Conservation (phyloP, 1,139 yeast species). For the Lodderomyces elongisporus region DNA sequence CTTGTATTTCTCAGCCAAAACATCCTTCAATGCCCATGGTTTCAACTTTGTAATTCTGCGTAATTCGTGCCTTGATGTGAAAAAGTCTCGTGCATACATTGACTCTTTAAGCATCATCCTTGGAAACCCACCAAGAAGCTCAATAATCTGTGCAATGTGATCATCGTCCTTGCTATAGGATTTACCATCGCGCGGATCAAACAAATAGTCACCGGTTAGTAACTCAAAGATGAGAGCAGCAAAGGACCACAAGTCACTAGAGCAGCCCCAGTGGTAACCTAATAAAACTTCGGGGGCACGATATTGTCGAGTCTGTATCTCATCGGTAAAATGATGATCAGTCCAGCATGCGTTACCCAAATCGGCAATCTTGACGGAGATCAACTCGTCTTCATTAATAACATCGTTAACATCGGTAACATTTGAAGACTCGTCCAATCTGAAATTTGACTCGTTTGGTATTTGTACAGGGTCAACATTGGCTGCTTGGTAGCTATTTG, state of each 20-base stretch:
- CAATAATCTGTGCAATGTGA: constrained; percentile 47
- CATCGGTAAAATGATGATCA: constrained; percentile 47
- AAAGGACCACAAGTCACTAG: constrained; percentile 47
- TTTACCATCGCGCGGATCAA: constrained; percentile 46
- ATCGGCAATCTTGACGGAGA: constrained; percentile 47
- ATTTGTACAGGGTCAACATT: constrained; percentile 23
- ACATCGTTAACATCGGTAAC: constrained; percentile 12
- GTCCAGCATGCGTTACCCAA: constrained; percentile 50
- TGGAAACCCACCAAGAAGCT: constrained; percentile 42
- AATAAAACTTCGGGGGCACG: constrained; percentile 44
- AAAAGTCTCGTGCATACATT: constrained; percentile 39
- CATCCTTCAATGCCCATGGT: constrained; percentile 48
- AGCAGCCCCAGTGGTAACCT: constrained; percentile 49
- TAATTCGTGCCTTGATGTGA: constrained; percentile 49
- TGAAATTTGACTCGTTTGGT: constrained; percentile 13
- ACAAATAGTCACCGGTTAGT: constrained; percentile 45
- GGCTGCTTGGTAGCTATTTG: constrained; percentile 20
- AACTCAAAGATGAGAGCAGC: constrained; percentile 44
- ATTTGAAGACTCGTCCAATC: constrained; percentile 9
- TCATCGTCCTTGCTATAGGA: constrained; percentile 46
- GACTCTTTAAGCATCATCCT: constrained; percentile 41
- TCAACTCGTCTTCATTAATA: constrained; percentile 43
- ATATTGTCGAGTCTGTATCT: constrained; percentile 47
- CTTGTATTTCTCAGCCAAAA: constrained; percentile 55
- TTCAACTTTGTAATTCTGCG: constrained; percentile 52